phyloP scores from a whole-genome alignment of 2,329 filamentous ascomycete species.

The Venturiaceae sp. region DNA sequence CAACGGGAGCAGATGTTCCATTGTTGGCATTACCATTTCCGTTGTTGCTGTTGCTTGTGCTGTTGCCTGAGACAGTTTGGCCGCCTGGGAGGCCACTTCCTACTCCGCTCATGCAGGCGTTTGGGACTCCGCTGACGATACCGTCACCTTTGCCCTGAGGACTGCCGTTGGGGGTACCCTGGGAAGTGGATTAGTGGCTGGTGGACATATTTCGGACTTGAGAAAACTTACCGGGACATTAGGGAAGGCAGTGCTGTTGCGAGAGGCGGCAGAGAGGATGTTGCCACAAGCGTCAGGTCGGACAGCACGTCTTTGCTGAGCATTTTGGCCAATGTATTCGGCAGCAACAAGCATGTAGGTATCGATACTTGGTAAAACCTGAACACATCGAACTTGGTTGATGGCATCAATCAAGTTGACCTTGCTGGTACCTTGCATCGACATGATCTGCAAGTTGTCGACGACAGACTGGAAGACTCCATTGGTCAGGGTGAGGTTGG shows the following conservation, averaged over 20 bases:
- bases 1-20: not conserved
- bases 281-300: conserved; percentile 7
- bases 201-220: not conserved
- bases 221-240: conserved; percentile 2
- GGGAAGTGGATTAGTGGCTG: not conserved
- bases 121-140: conserved; percentile 3
- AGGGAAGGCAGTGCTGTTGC: conserved; percentile 2
- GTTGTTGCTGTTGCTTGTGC: not conserved
- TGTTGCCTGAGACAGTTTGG: not conserved
- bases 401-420: conserved; percentile 6
- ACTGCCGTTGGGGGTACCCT: conserved; percentile 7
- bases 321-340: conserved; percentile 8
- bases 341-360: conserved; percentile 10
- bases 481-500: conserved; percentile 26
- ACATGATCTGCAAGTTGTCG: conserved; percentile 27
- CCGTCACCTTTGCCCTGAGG: conserved; percentile 8
- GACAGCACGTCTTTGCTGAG: conserved; percentile 6
- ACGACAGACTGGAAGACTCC: conserved; percentile 29
- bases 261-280: not conserved
- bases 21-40: not conserved
- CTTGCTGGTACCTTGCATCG: conserved; percentile 16
- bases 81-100: not conserved
- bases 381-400: conserved; percentile 10
- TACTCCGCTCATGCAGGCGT: not conserved
- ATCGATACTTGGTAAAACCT: conserved; percentile 9